A percentile compares a stretch with the other conserved stretches of the same genome.
Evolutionary conservation across 441 rosid species (phyloP).

Genomic region (Syzygium malaccense): DNA sequence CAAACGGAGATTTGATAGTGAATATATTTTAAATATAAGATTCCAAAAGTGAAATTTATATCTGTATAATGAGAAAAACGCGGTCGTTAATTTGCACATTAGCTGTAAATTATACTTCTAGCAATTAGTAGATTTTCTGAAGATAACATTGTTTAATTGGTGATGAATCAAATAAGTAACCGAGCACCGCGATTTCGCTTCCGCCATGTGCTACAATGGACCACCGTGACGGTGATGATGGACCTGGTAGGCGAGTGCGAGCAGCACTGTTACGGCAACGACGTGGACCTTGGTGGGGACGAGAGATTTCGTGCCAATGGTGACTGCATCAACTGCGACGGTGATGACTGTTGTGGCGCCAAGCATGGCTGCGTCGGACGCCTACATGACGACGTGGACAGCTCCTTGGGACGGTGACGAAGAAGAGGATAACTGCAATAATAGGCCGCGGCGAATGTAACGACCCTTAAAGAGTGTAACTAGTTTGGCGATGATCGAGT

Average conservation of each 20-base stretch:
- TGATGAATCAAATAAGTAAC: accelerated
- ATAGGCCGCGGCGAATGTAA: no score
- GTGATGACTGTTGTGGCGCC: accelerated
- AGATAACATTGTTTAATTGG: no score
- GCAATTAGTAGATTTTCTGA: no score
- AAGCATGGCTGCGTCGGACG: not conserved
- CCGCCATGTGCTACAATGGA: not conserved
- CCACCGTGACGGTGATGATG: not conserved
- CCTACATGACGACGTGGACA: no score
- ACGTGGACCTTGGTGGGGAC: not conserved
- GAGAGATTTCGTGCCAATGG: not conserved
- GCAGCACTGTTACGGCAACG: accelerated
- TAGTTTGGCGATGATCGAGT: no score
- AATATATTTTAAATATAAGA: not conserved
- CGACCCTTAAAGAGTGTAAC: no score
- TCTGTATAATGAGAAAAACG: not conserved
- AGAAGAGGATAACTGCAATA: no score
- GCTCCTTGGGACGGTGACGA: no score
- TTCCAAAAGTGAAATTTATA: not conserved
- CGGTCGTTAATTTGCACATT: not conserved
- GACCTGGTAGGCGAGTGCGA: not conserved
- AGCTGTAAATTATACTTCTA: not conserved
- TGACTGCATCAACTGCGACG: not conserved
- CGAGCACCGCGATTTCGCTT: not conserved
- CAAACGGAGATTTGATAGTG: not conserved